phyloP scores from a whole-genome alignment of 768 basidiomycete species.

The Phylloporus arenicola region DNA sequence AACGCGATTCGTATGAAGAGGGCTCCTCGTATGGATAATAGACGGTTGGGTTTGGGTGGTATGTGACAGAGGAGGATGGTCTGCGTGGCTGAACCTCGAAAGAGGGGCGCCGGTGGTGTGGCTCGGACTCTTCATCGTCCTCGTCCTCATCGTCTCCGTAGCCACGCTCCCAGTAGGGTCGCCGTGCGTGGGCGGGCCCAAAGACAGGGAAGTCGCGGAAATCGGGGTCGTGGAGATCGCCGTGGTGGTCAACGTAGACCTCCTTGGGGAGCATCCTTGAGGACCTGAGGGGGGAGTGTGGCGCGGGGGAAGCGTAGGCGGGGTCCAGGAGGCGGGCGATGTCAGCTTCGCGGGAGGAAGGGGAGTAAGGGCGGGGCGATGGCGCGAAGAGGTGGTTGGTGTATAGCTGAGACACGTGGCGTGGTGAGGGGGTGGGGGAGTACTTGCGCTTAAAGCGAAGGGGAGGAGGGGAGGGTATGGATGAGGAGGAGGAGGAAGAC shows the following conservation, averaged over 20 bases:
- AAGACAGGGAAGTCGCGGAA: conserved; percentile 56
- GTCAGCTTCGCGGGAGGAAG: conserved; percentile 42
- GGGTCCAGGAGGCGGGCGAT: conserved; percentile 63
- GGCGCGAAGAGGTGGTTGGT: conserved; percentile 1
- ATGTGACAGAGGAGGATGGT: conserved; percentile 21
- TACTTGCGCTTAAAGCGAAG: conserved; percentile 22
- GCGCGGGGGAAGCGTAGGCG: conserved; percentile 41
- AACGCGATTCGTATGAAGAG: conserved; percentile 28
- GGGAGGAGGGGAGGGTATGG: conserved; percentile 14
- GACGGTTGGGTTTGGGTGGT: conserved; percentile 15
- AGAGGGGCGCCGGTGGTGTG: conserved; percentile 11
- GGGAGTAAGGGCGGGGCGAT: conserved; percentile 28
- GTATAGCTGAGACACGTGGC: conserved; percentile 10
- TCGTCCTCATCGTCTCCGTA: conserved; percentile 27
- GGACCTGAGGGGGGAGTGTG: conserved; percentile 20
- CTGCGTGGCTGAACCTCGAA: conserved; percentile 20
- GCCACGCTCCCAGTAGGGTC: conserved; percentile 33
- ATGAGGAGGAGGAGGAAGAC: conserved; percentile 16
- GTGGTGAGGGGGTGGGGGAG: conserved; percentile 28
- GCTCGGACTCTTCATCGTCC: conserved; percentile 27
- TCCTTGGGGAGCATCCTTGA: conserved; percentile 15
- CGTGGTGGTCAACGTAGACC: conserved; percentile 57
- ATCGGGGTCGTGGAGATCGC: conserved; percentile 64
- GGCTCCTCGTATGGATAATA: conserved; percentile 28
- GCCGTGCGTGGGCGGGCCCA: conserved; percentile 16